Percentiles rank a stretch among this genome's conserved stretches.
phyloP scores from a whole-genome alignment of 2,329 filamentous ascomycete genomes.

The Thelonectria discophora region DNA sequence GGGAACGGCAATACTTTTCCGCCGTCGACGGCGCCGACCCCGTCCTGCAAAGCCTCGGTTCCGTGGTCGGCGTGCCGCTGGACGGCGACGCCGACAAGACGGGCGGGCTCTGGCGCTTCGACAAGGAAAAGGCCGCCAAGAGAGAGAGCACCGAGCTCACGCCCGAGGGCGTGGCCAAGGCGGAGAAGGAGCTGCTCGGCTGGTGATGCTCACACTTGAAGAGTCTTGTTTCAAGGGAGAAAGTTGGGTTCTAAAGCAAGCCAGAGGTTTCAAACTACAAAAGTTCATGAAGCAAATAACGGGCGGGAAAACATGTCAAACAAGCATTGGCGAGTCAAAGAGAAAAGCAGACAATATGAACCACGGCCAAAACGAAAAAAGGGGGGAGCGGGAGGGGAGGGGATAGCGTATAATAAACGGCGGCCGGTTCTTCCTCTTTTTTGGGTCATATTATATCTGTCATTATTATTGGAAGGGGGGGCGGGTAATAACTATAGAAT shows the following conservation, averaged over 20 bases:
- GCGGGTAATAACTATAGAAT: slow-evolving; percentile 9
- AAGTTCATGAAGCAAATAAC: slow-evolving; percentile 26
- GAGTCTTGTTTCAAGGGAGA: too few relatives aligned
- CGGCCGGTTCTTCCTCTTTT: slow-evolving; percentile 28
- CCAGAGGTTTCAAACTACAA: slow-evolving; percentile 2
- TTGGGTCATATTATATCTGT: slow-evolving; percentile 2
- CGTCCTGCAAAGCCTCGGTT: slow-evolving; percentile 56
- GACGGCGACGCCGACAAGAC: slow-evolving; percentile 68
- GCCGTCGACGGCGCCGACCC: slow-evolving; percentile 56
- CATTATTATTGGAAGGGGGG: slow-evolving; percentile 10
- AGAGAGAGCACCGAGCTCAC: slow-evolving; percentile 49
- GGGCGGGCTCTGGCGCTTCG: slow-evolving; percentile 68
- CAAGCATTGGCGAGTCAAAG: background rate
- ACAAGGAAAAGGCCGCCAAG: slow-evolving; percentile 56
- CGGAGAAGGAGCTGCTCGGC: slow-evolving; percentile 57
- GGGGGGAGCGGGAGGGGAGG: slow-evolving; percentile 19
- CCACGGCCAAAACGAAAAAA: slow-evolving; percentile 19
- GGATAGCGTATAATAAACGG: slow-evolving; percentile 30
- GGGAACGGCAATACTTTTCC: slow-evolving; percentile 87
- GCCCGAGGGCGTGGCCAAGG: slow-evolving; percentile 51
- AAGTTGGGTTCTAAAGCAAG: slow-evolving; percentile 5
- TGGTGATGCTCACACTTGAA: slow-evolving; percentile 39
- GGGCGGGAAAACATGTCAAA: background rate
- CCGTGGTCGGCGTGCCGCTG: slow-evolving; percentile 55
- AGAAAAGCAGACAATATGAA: background rate